Evolutionary conservation across 1,139 yeast species (phyloP), one percentile per base, ranked within the genome.

Genomic region (Meyerozyma athensensis): DNA sequence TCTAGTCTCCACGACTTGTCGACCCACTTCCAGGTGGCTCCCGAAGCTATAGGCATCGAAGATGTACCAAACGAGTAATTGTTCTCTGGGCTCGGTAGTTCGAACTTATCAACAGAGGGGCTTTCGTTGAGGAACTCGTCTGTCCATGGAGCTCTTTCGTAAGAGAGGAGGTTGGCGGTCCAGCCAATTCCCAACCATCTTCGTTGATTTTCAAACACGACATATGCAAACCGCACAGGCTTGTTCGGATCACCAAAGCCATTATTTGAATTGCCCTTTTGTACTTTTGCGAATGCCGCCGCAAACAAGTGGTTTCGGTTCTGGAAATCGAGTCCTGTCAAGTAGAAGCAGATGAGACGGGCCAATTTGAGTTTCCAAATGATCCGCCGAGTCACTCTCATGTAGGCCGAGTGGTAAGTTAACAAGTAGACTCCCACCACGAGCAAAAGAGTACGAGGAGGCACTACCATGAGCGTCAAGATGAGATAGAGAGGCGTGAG

Each of bases 101-200:
- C 77, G 60, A 90, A 92, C 18, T 73, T 61, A 5, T 83, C 92
- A 18, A 90, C 82, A 5, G 90, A 71, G 4, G 84, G 79, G 2
- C 90, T 77, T 54, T 89, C 96, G 57, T 90, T 90, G 43, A 89
- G 68, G 53, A 89, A 89, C 59, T 90, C 97, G 58, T 92, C 98
- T 0, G 97, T 90, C 97, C 97, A 92, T 2, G 97, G 84, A 0
- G 96, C 80, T 53, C 98, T 75, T 59, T 92, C 98, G 57, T 92
- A 92, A 24, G 95, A 83, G 44, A 92, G 69, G 55, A 92, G 70
- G 54, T 89, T 89, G 7, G 94, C 72, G 0, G 98, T 90, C 98
- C 98, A 92, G 9, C 98, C 98, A 51, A 92, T 86, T 8, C 97
- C 98, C 34, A 92, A 70, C 98, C 98, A 92, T 51, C 95, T 80